Evolutionary conservation across 352 stramenopile species (phyloP).

Genomic region (Pythium volutum): DNA sequence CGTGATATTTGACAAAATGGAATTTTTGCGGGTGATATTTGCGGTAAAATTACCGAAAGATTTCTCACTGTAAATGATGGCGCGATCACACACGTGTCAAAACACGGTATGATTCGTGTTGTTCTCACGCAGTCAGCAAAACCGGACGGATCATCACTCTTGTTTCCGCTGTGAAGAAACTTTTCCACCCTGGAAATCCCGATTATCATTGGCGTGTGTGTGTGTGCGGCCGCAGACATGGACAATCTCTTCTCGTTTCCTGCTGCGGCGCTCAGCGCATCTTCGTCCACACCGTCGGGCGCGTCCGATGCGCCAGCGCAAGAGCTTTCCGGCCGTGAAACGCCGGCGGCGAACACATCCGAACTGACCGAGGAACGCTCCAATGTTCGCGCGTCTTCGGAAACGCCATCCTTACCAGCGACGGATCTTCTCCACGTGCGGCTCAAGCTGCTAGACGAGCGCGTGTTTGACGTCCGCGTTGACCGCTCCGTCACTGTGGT

Average conservation of each 20-base stretch:
- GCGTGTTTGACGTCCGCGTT: slow-evolving; percentile 62
- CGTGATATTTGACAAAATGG: slow-evolving; percentile 1
- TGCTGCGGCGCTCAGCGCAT: slow-evolving; percentile 2
- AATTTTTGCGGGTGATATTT: not conserved
- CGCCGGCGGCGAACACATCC: not conserved
- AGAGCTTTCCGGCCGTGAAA: not conserved
- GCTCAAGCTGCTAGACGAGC: slow-evolving; percentile 79
- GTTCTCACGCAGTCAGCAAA: no score
- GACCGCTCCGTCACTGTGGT: slow-evolving; percentile 38
- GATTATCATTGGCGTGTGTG: not conserved
- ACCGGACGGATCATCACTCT: slow-evolving; percentile 20
- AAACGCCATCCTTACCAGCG: not conserved
- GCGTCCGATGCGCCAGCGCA: slow-evolving; percentile 6
- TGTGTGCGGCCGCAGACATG: slow-evolving; percentile 4
- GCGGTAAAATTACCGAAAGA: not conserved
- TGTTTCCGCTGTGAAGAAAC: slow-evolving; percentile 13
- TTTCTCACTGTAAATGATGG: not conserved
- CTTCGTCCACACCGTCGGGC: not conserved
- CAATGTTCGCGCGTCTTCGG: slow-evolving; percentile 6
- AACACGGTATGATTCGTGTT: not conserved
- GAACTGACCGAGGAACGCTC: slow-evolving; percentile 7
- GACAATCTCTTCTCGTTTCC: slow-evolving; percentile 30
- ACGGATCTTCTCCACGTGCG: slow-evolving; percentile 41
- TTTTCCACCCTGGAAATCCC: no score
- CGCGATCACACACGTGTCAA: not conserved